Evolutionary conservation across 805 yeast species (phyloP).

Genomic region (Saturnispora mendoncae): DNA sequence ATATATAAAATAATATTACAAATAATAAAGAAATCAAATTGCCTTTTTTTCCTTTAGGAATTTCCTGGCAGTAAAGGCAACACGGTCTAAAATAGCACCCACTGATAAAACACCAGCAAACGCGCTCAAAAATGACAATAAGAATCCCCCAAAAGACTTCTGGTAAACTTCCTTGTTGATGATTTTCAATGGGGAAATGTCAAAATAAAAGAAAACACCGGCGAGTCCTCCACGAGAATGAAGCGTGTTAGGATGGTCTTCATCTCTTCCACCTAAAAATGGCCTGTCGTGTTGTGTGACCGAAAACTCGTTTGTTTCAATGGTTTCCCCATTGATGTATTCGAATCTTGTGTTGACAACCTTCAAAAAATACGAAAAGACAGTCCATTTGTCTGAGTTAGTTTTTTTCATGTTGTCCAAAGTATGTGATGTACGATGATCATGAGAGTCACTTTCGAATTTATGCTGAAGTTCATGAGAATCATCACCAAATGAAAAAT

Average conservation of each 20-base stretch:
- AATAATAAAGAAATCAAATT: background rate
- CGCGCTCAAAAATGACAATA: conserved; percentile 76
- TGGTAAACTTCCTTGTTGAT: conserved; percentile 70
- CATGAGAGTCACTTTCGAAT: conserved; percentile 18
- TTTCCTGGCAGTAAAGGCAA: conserved; percentile 83
- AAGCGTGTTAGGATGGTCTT: conserved; percentile 79
- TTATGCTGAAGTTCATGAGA: conserved; percentile 19
- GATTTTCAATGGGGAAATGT: conserved; percentile 87
- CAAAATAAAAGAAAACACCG: conserved; percentile 79
- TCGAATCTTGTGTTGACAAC: conserved; percentile 87
- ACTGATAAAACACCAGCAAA: conserved; percentile 91
- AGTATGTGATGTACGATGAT: conserved; percentile 48
- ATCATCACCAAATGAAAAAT: conserved; percentile 74
- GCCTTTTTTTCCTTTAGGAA: conserved; percentile 58
- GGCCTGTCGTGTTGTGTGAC: conserved; percentile 87
- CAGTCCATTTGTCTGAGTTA: conserved; percentile 45
- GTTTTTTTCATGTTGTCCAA: conserved; percentile 44
- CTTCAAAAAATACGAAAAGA: conserved; percentile 72
- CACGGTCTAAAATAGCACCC: conserved; percentile 80
- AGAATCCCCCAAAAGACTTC: conserved; percentile 74
- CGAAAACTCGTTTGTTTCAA: conserved; percentile 85
- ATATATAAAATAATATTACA: background rate
- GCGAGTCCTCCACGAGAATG: conserved; percentile 86
- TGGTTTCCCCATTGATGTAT: conserved; percentile 40
- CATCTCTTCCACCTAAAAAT: conserved; percentile 76